Base-by-base conservation (phyloP, 169 alveolate genomes). In the Plasmodium yoelii region DNA sequence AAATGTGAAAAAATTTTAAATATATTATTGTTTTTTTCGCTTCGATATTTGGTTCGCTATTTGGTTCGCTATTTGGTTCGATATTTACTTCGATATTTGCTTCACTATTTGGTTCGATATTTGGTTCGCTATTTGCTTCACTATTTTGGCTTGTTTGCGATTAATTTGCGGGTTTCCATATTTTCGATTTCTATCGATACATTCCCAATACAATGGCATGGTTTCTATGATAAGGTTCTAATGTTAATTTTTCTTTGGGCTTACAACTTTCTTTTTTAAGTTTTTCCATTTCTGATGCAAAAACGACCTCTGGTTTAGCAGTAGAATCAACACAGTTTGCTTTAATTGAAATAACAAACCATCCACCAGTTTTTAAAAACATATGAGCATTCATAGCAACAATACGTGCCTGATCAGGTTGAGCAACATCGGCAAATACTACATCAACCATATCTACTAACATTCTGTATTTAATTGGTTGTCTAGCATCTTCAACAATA, bases 401-500 rank as follows among this genome's bases (percentile, higher is more conserved):
- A 90, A 98, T 98, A 72, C 99, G 97, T 49, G 99, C 99, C 93
- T 98, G 99, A 93, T 99, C 99, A 3, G 99, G 99, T 94, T 98
- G 98, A 10, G 99, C 99, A 39, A 98, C 99, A 93, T 98, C 99
- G 26, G 99, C 99, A 92, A 98, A 99, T 63, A 99, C 96, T 71
- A 97, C 99, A 86, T 99, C 99, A 42, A 98, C 99, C 99, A 98
- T 98, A 63, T 99, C 99, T 6, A 98, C 99, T 39, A 98, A 96
- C 99, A 98, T 98, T 94, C 99, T 94, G 90, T 98, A 98, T 89
- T 97, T 96, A 88, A 95, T 97, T 42, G 99, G 99, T 82, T 98
- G 99, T 75, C 99, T 97, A 15, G 99, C 99, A 88, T 98, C 99
- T 92, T 98, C 99, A 34, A 99, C 99, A 19, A 99, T 99, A 46